phyloP scores from a whole-genome alignment of 306 rosid species.

The Prunus mongolica region DNA sequence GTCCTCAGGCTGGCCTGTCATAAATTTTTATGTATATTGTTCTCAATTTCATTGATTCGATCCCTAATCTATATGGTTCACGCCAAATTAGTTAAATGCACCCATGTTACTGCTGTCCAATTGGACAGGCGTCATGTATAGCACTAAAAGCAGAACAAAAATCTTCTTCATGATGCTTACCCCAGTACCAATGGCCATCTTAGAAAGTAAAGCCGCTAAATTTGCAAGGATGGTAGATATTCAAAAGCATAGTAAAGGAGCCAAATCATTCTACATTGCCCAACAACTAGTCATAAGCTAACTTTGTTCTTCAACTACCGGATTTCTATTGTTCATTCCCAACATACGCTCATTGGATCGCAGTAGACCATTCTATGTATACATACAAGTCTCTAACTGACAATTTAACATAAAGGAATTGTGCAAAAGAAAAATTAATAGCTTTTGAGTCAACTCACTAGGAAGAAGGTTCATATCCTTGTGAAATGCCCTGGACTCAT shows the following conservation, averaged over 20 bases:
- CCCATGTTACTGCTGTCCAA: background rate
- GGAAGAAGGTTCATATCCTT: conserved; percentile 71
- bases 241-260: background rate
- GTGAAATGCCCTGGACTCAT: conserved; percentile 39
- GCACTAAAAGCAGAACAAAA: background rate
- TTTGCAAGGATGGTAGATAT: background rate
- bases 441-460: conserved; percentile 46
- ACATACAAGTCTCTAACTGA: conserved; percentile 2
- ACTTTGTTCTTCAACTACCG: background rate
- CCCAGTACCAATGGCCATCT: background rate
- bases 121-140: background rate
- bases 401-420: background rate
- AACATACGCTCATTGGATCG: background rate
- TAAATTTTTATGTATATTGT: background rate
- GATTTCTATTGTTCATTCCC: background rate
- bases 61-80: background rate
- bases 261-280: conserved; percentile 12
- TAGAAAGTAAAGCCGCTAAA: background rate
- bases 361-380: background rate
- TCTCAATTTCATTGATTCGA: background rate
- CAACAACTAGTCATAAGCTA: background rate
- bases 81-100: background rate
- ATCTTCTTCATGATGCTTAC: conserved; percentile 5
- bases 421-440: background rate
- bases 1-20: background rate